These are phyloP conservation scores for Diaporthe sp. DNA, from an alignment of 2,329 filamentous ascomycete genomes.

Conservation along the genomic window DNA sequence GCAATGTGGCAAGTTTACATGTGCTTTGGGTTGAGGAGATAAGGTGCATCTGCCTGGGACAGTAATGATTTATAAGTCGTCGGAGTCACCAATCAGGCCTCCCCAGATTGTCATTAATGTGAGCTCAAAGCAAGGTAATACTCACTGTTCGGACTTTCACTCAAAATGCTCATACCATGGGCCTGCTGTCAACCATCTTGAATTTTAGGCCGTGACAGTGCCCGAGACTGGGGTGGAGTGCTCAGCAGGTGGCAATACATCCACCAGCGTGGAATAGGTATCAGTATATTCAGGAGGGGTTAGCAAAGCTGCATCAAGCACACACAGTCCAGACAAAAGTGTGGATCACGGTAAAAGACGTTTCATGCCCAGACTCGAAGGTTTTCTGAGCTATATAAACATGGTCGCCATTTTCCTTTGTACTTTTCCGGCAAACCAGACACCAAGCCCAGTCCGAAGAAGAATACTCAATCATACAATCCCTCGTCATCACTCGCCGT, in stretches of 20 bases:
- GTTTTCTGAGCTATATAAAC: background rate
- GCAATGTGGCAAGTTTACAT: slow-evolving; percentile 5
- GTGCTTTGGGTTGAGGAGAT: background rate
- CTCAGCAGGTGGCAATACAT: background rate
- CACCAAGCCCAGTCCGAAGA: background rate
- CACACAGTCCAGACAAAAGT: background rate
- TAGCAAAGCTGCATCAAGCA: background rate
- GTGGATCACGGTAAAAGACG: background rate
- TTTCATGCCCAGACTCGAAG: background rate
- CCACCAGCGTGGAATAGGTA: background rate
- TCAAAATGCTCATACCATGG: background rate
- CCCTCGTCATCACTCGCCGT: slow-evolving; percentile 70
- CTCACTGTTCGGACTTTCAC: too few species aligned
- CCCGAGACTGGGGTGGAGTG: background rate
- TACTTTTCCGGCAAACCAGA: background rate
- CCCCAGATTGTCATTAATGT: background rate
- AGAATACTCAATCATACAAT: slow-evolving; percentile 61
- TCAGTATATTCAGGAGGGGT: background rate
- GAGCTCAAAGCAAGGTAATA: background rate
- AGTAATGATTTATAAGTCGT: background rate
- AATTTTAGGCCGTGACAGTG: background rate
- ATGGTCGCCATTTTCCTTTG: background rate
- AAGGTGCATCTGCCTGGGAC: background rate
- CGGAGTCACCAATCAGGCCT: background rate
- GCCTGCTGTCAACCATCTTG: background rate